Evolutionary conservation across 2,329 filamentous ascomycete genomes (phyloP), one percentile per base, ranked within the genome.

Genomic region (Drechslerella dactyloides): DNA sequence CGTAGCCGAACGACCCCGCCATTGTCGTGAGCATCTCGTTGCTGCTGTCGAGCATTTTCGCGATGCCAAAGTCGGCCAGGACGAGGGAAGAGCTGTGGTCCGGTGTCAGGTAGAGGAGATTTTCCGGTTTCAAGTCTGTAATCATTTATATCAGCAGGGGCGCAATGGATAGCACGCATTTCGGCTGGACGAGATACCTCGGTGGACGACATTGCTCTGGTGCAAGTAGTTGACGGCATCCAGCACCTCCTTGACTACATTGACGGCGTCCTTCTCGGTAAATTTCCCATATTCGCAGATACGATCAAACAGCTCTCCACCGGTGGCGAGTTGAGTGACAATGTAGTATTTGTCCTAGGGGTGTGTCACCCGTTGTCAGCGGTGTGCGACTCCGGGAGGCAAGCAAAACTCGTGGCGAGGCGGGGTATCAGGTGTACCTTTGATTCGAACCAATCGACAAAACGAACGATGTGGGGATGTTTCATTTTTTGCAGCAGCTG

Each of bases 401-500:
- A 51, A 48, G 24, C 30, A 11, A 55, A 55, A 37, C 44, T 11
- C 44, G 66, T 30, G 33, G 30, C 48, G 19, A 23, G 59, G 52
- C 40, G 53, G 17, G 24, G 37, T n/a, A 19, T 19, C 5, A 19
- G 23, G 46, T 23, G n/a, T 82, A 96, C 92, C 82, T 92, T 90
- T 64, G 93, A 97, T 82, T 99, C 94, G 79, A 99, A 99, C 93
- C 94, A 99, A 80, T 99, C 94, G 76, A 94, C 90, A 79, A 99
- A 99, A 76, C 89, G 89, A 82, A 99, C 94, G 79, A 99, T 99
- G 81, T 97, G 91, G 59, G 91, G 90, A 80, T 99, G 94, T 78
- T 92, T 86, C 78, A 99, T 86, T 69, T 87, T 86, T 82, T 97
- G 92, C 75, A 99, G 85, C 87, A 99, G 92, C 76, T 92, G 86